Percentiles rank a stretch among this genome's conserved stretches.
Evolutionary conservation across 371 early-diverging fungal species (phyloP).

Genomic region (Catenaria anguillulae): DNA sequence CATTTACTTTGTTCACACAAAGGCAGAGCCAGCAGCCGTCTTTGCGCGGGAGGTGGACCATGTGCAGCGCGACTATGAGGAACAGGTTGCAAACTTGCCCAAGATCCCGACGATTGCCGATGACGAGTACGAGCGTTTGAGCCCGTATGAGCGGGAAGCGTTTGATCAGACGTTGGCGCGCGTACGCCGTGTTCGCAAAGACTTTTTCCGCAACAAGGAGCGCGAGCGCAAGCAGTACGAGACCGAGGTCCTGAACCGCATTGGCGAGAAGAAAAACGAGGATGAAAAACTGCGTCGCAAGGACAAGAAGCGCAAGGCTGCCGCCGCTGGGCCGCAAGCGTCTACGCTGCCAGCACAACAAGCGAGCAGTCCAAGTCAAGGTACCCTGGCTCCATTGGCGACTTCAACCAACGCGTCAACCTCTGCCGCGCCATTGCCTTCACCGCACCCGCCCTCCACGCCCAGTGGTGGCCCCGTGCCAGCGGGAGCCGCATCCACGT

Average conservation of each 20-base stretch:
- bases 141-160: slow-evolving; percentile 16
- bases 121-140: slow-evolving; percentile 33
- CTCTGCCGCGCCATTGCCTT: too few relatives aligned
- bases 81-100: slow-evolving; percentile 17
- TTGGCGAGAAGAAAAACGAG: slow-evolving; percentile 27
- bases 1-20: slow-evolving; percentile 21
- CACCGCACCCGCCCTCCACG: too few relatives aligned
- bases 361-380: too few relatives aligned
- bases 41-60: slow-evolving; percentile 23
- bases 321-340: too few relatives aligned
- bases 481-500: too few relatives aligned
- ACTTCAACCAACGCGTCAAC: too few relatives aligned
- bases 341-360: too few relatives aligned
- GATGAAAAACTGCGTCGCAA: slow-evolving; percentile 21
- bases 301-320: slow-evolving; percentile 13
- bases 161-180: neutral
- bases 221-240: slow-evolving; percentile 25
- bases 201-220: slow-evolving; percentile 26
- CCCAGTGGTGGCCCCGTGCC: too few relatives aligned
- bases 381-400: too few relatives aligned
- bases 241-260: slow-evolving; percentile 22
- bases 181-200: slow-evolving; percentile 22
- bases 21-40: slow-evolving; percentile 21
- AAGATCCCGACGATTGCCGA: slow-evolving; percentile 25
- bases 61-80: slow-evolving; percentile 10